Evolutionary conservation across 108 stramenopile species (phyloP), one percentile per base, ranked within the genome.

Genomic region (Skeletonema menzelii): DNA sequence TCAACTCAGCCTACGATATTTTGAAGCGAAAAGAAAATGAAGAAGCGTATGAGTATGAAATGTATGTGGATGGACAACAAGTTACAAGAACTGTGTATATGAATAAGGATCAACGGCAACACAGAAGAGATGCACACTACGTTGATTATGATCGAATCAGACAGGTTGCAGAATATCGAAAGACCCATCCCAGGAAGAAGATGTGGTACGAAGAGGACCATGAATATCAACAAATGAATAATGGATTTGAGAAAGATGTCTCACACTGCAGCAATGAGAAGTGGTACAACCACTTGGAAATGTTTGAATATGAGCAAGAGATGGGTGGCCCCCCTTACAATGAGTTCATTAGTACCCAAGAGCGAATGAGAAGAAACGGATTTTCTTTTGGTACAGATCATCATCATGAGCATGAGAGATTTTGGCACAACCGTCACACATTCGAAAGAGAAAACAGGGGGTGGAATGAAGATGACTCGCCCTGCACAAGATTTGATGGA

Each of bases 201-300:
- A 71, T 61, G 59, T 71, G 70, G 70, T 71, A 71, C 26, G 70
- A 71, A 62, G 61, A 60, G 15, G 70, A 71, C 14, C 59, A 61
- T 35, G 47, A 27, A 46, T 71, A 71, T 28, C 59, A 24, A 17
- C 46, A 20, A 27, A n/a, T 3, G 20, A 40, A 40, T 24, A 70
- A 70, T 40, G 58, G 57, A 26, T 70, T 70, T 31, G 56, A 57
- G 34, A 26, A 19, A 59, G 34, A 60, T 70, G 59, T 5, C n/a
- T 42, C 69, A 19, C 46, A 32, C 38, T 60, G 34, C 28, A 35
- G 37, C 10, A 70, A 46, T 35, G 59, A 56, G 6, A 70, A 42
- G 28, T 71, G 70, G 70, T 62, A 58, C 30, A 61, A 32, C 10
- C 69, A 34, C 27, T 24, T 53, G 66, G 53, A 19, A 57, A 49